Evolutionary conservation across 1,284 basidiomycete genomes (phyloP).

Genomic region (Golubevia pallescens): DNA sequence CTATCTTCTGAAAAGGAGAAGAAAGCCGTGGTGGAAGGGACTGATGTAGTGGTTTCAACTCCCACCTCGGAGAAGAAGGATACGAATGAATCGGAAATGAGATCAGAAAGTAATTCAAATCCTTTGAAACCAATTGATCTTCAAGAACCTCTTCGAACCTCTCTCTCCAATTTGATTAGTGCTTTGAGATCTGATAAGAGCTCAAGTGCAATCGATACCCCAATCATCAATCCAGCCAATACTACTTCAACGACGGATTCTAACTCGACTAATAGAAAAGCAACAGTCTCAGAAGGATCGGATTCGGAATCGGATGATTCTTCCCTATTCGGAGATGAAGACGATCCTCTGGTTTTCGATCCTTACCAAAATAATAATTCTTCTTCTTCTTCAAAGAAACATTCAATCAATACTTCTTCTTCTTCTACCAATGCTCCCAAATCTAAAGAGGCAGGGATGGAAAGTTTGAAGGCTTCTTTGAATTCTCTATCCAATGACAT

Average conservation of each 20-base stretch:
- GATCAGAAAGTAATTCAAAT: constrained; percentile 21
- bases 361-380: constrained; percentile 1
- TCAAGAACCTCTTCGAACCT: constrained; percentile 31
- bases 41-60: background rate
- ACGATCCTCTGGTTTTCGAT: constrained; percentile 17
- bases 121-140: constrained; percentile 43
- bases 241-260: no score
- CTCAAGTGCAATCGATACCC: background rate
- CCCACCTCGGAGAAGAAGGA: no score
- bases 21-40: background rate
- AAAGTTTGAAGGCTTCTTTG: constrained; percentile 19
- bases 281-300: background rate
- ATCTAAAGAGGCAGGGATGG: constrained; percentile 4
- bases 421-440: constrained; percentile 6
- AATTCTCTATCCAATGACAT: constrained; percentile 28
- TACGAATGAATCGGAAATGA: constrained; percentile 4
- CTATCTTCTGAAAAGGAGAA: background rate
- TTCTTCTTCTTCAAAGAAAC: background rate
- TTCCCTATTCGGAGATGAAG: constrained; percentile 1
- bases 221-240: background rate
- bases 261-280: background rate
- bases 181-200: constrained; percentile 15
- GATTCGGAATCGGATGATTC: background rate
- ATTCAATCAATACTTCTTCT: background rate
- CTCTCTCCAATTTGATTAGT: constrained; percentile 30